phyloP scores from a whole-genome alignment of 2,329 filamentous ascomycete genomes.

The Penicillium sp. region DNA sequence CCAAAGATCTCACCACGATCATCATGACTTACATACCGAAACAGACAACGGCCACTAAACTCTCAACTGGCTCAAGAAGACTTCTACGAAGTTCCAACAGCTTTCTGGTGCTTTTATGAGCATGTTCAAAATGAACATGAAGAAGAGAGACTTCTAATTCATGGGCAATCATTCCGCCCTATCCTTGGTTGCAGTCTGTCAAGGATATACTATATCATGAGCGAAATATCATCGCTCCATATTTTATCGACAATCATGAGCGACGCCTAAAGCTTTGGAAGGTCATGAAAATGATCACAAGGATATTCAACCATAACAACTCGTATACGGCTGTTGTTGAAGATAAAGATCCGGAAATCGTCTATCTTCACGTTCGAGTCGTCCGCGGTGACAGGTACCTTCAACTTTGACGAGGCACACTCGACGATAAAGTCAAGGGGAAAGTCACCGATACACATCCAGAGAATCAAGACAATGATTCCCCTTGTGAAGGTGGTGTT shows the following conservation, averaged over 20 bases:
- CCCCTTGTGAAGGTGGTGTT: not conserved
- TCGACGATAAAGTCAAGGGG: too few species aligned
- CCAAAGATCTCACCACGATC: not conserved
- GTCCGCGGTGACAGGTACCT: too few species aligned
- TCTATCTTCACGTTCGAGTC: too few species aligned
- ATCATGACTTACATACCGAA: not conserved
- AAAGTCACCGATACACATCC: not conserved
- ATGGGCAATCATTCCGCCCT: not conserved
- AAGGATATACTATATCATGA: not conserved
- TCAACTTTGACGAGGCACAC: too few species aligned
- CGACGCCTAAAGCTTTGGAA: too few species aligned
- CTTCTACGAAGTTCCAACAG: not conserved
- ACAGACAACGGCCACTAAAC: not conserved
- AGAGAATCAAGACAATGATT: not conserved
- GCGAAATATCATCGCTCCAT: too few species aligned
- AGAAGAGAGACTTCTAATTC: not conserved
- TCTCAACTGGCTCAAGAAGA: not conserved
- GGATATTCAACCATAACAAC: too few species aligned
- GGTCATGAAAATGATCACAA: too few species aligned
- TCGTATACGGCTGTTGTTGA: too few species aligned
- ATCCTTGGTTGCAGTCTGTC: not conserved
- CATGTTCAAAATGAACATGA: not conserved
- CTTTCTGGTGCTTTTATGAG: not conserved
- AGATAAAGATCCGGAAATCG: too few species aligned
- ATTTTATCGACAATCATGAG: too few species aligned